Evolutionary conservation across 1,284 basidiomycete species (phyloP).

Genomic region (Apiotrichum laibachii): DNA sequence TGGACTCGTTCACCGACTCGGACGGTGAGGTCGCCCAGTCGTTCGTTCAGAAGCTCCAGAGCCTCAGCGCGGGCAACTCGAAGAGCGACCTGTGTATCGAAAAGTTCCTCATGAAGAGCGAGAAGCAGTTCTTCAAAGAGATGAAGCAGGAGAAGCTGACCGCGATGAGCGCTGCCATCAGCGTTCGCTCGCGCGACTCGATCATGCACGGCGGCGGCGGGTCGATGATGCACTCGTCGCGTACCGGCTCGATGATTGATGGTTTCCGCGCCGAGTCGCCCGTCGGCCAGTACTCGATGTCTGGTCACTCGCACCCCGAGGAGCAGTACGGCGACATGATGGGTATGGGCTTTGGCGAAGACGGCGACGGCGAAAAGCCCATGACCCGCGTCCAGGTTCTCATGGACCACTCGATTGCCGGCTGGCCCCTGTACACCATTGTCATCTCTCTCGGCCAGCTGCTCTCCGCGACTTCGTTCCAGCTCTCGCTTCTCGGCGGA

Average conservation of each 20-base stretch:
- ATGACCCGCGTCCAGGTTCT: constrained; percentile 79
- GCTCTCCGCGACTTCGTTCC: constrained; percentile 72
- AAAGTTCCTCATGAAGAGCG: constrained; percentile 80
- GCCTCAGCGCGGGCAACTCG: constrained; percentile 77
- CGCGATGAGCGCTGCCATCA: constrained; percentile 47
- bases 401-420: constrained; percentile 69
- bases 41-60: constrained; percentile 79
- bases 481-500: constrained; percentile 81
- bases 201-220: constrained; percentile 26
- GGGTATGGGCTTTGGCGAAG: constrained; percentile 50
- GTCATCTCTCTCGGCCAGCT: constrained; percentile 80
- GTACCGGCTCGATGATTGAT: constrained; percentile 60
- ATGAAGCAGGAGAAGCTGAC: constrained; percentile 73
- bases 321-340: constrained; percentile 54
- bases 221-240: constrained; percentile 24
- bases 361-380: constrained; percentile 56
- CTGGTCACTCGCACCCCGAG: constrained; percentile 45
- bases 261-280: constrained; percentile 65
- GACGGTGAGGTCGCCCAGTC: constrained; percentile 85
- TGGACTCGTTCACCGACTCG: constrained; percentile 86
- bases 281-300: constrained; percentile 41
- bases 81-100: constrained; percentile 87
- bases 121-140: constrained; percentile 86
- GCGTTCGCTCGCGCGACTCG: constrained; percentile 68
- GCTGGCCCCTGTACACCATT: constrained; percentile 88